A percentile compares a stretch with the other conserved stretches of the same genome.
Evolutionary conservation across 495 filamentous ascomycete species (phyloP).

Genomic region (Hyaloscypha hepaticicola): DNA sequence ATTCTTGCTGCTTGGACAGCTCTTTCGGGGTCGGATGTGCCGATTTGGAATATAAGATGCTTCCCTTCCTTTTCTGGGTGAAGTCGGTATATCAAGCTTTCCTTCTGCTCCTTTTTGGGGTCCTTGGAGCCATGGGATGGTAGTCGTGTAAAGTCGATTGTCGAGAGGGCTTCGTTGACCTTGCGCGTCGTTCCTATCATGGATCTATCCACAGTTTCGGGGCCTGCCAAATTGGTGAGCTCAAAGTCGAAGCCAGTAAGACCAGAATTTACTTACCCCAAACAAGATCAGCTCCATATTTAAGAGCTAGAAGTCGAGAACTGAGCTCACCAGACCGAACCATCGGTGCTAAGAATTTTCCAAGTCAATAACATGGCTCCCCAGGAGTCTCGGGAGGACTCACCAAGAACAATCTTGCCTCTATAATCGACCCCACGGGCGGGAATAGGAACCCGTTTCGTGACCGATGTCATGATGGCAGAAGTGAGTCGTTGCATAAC

Average conservation of each 20-base stretch:
- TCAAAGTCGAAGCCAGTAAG: background rate
- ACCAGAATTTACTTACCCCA: conserved; percentile 63
- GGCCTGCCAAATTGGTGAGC: conserved; percentile 49
- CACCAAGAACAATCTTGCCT: conserved; percentile 80
- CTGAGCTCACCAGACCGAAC: conserved; percentile 94
- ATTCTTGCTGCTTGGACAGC: conserved; percentile 82
- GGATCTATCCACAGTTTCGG: conserved; percentile 88
- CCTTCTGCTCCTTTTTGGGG: conserved; percentile 46
- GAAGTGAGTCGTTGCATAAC: conserved; percentile 31
- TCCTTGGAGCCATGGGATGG: conserved; percentile 63
- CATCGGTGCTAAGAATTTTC: conserved; percentile 68
- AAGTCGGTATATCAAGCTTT: conserved; percentile 79
- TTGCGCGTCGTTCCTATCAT: conserved; percentile 82
- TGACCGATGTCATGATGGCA: conserved; percentile 54
- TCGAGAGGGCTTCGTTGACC: conserved; percentile 68
- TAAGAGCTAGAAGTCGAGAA: conserved; percentile 78
- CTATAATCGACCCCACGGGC: conserved; percentile 88
- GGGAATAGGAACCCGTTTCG: conserved; percentile 77
- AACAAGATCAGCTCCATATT: conserved; percentile 95
- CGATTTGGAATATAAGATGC: conserved; percentile 85
- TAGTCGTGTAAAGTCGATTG: conserved; percentile 77
- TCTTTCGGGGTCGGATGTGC: conserved; percentile 73
- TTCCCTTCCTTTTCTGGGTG: conserved; percentile 71
- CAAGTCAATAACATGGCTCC: background rate
- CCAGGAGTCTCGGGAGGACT: background rate